A percentile compares a stretch with the other conserved stretches of the same genome.
These are phyloP conservation scores for Oryza coarctata DNA, from an alignment of 176 grass and related monocot genomes.

Conservation along the genomic window DNA sequence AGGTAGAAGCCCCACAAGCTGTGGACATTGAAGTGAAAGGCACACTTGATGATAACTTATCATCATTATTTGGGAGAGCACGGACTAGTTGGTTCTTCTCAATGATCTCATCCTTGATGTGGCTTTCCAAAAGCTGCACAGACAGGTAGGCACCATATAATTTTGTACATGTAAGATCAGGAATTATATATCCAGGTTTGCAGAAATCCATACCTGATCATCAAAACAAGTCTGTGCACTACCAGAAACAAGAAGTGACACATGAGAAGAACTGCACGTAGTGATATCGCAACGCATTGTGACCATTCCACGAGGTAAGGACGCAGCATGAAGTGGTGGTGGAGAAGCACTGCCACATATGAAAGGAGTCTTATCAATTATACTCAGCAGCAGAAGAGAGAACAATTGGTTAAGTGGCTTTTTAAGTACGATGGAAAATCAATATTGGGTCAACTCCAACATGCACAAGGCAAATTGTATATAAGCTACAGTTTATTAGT, in stretches of 20 bases:
- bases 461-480: slow-evolving; percentile 9
- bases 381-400: slow-evolving; percentile 16
- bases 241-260: slow-evolving; percentile 91
- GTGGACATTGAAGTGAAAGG: slow-evolving; percentile 70
- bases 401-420: slow-evolving; percentile 21
- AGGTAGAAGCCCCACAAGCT: slow-evolving; percentile 76
- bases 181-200: not conserved
- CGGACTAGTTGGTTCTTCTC: slow-evolving; percentile 88
- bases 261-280: slow-evolving; percentile 87
- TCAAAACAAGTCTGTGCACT: slow-evolving; percentile 99
- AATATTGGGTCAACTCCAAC: not conserved
- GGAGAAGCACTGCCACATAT: slow-evolving; percentile 73
- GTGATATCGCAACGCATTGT: slow-evolving; percentile 96
- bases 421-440: not conserved
- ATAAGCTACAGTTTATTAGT: slow-evolving; percentile 8
- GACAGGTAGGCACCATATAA: slow-evolving; percentile 34
- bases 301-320: slow-evolving; percentile 88
- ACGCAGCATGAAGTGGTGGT: slow-evolving; percentile 80
- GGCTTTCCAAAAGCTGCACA: slow-evolving; percentile 80
- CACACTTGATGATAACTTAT: slow-evolving; percentile 46
- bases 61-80: slow-evolving; percentile 57
- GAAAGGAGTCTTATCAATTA: not conserved
- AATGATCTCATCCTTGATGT: slow-evolving; percentile 89
- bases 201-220: slow-evolving; percentile 62
- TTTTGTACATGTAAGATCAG: slow-evolving; percentile 1